Conservation (phyloP, 2,329 filamentous ascomycete species). For the Daldinia eschscholtzii region DNA sequence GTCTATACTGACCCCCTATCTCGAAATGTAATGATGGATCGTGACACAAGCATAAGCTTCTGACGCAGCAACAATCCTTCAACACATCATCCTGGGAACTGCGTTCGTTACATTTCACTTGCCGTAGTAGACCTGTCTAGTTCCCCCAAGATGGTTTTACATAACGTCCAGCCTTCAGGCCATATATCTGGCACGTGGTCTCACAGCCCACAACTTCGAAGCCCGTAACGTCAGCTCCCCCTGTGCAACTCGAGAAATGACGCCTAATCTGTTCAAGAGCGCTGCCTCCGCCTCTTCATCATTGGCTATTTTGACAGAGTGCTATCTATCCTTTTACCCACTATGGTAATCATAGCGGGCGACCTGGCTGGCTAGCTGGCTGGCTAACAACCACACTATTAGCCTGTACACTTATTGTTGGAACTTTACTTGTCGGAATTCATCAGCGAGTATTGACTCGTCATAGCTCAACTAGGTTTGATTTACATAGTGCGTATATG, state of each 20-base stretch:
- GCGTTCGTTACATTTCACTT: conserved; percentile 22
- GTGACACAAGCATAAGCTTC: conserved; percentile 21
- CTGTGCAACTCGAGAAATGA: conserved; percentile 31
- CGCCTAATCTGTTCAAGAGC: conserved; percentile 25
- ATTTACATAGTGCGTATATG: background rate
- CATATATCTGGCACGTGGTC: conserved; percentile 22
- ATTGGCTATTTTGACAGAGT: conserved; percentile 24
- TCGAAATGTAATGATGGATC: conserved; percentile 14
- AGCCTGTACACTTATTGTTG: conserved; percentile 12
- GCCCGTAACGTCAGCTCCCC: conserved; percentile 19
- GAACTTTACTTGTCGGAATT: conserved; percentile 27
- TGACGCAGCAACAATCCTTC: conserved; percentile 36
- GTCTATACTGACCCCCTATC: conserved; percentile 15
- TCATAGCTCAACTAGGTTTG: conserved; percentile 16
- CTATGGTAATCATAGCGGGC: conserved; percentile 3
- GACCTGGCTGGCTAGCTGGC: conserved; percentile 9
- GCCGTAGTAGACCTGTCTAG: conserved; percentile 13
- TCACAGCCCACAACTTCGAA: conserved; percentile 17
- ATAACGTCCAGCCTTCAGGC: conserved; percentile 19
- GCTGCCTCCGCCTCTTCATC: conserved; percentile 23
- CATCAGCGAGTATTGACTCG: conserved; percentile 9
- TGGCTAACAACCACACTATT: conserved; percentile 19
- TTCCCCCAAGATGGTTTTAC: conserved; percentile 1
- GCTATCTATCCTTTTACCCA: conserved; percentile 7
- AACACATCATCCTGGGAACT: conserved; percentile 22